Conservation (phyloP, 345 rosid species). For the Salix exigua region DNA sequence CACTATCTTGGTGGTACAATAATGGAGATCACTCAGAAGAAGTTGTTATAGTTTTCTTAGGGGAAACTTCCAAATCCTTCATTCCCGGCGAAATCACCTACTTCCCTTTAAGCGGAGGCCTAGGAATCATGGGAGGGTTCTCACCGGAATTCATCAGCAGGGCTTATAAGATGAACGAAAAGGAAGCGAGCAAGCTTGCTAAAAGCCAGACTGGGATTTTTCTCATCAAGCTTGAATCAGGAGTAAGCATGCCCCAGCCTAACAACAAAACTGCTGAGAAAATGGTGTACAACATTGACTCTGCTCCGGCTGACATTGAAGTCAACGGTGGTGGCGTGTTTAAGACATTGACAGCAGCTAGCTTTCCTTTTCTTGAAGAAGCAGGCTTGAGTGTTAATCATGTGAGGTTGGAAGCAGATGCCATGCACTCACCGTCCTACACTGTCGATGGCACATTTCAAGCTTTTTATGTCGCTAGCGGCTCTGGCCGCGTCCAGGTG, state of each 20-base stretch:
- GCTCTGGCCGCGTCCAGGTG: conserved; percentile 27
- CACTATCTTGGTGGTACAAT: conserved; percentile 41
- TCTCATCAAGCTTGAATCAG: conserved; percentile 23
- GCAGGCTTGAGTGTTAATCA: conserved; percentile 18
- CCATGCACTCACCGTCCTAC: conserved; percentile 19
- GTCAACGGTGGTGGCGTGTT: conserved; percentile 19
- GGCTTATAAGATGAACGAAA: conserved; percentile 10
- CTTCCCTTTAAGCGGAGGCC: conserved; percentile 22
- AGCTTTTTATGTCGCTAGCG: conserved; percentile 14
- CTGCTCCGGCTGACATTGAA: conserved; percentile 3
- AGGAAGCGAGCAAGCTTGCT: conserved; percentile 14
- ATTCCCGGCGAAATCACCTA: conserved; percentile 31
- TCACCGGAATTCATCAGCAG: conserved; percentile 14
- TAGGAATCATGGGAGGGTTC: conserved; percentile 24
- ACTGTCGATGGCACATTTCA: neutral
- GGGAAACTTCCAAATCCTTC: conserved; percentile 23
- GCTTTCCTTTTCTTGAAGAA: conserved; percentile 21
- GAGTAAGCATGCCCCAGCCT: conserved; percentile 6
- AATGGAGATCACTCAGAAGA: conserved; percentile 15
- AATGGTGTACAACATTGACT: conserved; percentile 13
- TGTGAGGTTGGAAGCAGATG: conserved; percentile 17
- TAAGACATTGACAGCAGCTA: neutral
- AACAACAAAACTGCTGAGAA: neutral
- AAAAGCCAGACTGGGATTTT: conserved; percentile 17
- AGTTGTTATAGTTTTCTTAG: conserved; percentile 22